A percentile compares a stretch with the other conserved stretches of the same genome.
phyloP scores from a whole-genome alignment of 495 filamentous ascomycete species.

The Penicillium cataractarum region DNA sequence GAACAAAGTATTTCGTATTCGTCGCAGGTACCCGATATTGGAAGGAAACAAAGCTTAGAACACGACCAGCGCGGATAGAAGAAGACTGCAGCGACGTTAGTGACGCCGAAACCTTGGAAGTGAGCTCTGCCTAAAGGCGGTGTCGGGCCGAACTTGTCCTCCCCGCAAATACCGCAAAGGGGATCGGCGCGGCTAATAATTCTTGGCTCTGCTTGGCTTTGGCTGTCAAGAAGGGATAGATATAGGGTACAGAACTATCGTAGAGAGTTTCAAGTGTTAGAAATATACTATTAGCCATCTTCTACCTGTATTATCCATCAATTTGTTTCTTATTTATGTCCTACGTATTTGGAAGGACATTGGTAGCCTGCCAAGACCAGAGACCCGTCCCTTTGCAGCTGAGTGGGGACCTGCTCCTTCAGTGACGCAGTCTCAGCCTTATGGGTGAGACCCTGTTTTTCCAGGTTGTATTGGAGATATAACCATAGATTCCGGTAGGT shows the following conservation, averaged over 20 bases:
- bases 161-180: constrained; percentile 24
- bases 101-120: neutral
- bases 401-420: constrained; percentile 13
- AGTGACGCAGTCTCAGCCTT: constrained; percentile 11
- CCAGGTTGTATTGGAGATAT: neutral
- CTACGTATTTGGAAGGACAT: neutral
- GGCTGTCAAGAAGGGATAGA: neutral
- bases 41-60: neutral
- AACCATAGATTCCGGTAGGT: too few relatives aligned
- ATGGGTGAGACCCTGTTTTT: constrained; percentile 4
- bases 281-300: neutral
- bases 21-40: neutral
- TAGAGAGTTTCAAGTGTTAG: neutral
- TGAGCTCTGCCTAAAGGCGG: constrained; percentile 20
- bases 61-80: neutral
- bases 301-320: neutral
- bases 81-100: neutral
- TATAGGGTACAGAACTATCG: neutral
- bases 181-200: constrained; percentile 23
- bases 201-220: neutral
- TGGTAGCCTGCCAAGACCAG: neutral
- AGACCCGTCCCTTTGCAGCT: constrained; percentile 15
- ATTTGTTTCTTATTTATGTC: too few relatives aligned
- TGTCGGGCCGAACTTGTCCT: constrained; percentile 9
- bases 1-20: neutral